These are phyloP conservation scores for Quaeritorhiza haematococci DNA, from an alignment of 371 early-diverging fungal species.

Conservation along the genomic window DNA sequence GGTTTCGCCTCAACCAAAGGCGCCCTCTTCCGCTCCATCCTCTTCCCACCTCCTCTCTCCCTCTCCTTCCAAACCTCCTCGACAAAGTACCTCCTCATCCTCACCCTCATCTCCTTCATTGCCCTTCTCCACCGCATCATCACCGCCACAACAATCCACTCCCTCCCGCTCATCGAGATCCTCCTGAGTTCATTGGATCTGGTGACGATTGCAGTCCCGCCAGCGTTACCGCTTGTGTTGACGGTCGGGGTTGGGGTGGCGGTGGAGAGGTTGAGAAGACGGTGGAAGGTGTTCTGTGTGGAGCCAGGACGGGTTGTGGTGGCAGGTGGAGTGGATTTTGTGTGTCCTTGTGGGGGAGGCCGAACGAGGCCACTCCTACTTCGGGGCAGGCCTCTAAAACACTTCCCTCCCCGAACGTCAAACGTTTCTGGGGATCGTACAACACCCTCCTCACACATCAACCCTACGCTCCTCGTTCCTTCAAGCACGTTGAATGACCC, in stretches of 20 bases:
- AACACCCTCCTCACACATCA: conserved; percentile 49
- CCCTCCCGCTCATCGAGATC: not conserved
- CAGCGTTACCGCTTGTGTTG: conserved; percentile 50
- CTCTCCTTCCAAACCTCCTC: conserved; percentile 49
- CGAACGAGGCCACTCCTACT: too few relatives aligned
- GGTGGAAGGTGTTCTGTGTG: not conserved
- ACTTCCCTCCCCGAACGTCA: too few relatives aligned
- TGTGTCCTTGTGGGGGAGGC: too few relatives aligned
- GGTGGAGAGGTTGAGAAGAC: conserved; percentile 5
- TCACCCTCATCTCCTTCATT: conserved; percentile 28
- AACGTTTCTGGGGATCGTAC: conserved; percentile 61
- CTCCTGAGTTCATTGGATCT: conserved; percentile 33
- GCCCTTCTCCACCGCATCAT: conserved; percentile 29
- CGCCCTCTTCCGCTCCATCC: conserved; percentile 27
- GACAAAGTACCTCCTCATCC: conserved; percentile 28
- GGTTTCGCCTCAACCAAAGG: conserved; percentile 32
- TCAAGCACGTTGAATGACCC: too few relatives aligned
- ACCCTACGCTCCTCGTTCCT: conserved; percentile 9
- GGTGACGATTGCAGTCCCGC: conserved; percentile 42
- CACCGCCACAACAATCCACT: conserved; percentile 13
- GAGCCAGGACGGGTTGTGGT: not conserved
- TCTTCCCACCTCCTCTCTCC: conserved; percentile 16
- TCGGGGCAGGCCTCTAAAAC: too few relatives aligned
- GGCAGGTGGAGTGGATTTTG: conserved; percentile 39
- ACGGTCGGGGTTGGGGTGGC: conserved; percentile 43